Percentiles rank a stretch among this genome's conserved stretches.
These are phyloP conservation scores for Pythium folliculosum DNA, from an alignment of 352 stramenopile genomes.

Conservation along the genomic window DNA sequence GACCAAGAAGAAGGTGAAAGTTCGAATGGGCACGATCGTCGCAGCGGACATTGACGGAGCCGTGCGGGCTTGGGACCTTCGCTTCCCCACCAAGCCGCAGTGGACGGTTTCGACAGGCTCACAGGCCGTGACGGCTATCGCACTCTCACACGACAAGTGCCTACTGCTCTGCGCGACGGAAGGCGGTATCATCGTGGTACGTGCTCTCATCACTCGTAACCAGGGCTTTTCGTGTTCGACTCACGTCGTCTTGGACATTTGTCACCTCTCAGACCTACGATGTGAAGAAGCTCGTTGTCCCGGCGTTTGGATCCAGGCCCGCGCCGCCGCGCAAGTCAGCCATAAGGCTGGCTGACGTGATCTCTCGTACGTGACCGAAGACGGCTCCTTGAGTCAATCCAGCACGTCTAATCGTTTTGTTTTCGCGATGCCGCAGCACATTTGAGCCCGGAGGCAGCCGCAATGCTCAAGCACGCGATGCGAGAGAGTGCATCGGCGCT, in stretches of 20 bases:
- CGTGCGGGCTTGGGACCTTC: slow-evolving; percentile 68
- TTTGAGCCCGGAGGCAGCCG: slow-evolving; percentile 10
- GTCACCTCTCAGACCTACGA: slow-evolving; percentile 51
- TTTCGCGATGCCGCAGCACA: slow-evolving; percentile 14
- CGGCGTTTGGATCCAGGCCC: slow-evolving; percentile 64
- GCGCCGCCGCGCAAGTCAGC: slow-evolving; percentile 49
- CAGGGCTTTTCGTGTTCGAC: neutral
- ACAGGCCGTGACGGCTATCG: slow-evolving; percentile 49
- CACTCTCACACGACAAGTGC: slow-evolving; percentile 47
- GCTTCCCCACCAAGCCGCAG: slow-evolving; percentile 47
- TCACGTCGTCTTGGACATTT: too few relatives aligned
- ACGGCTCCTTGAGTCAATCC: neutral
- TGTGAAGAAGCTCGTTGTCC: slow-evolving; percentile 57
- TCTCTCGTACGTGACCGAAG: slow-evolving; percentile 45
- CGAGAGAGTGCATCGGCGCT: slow-evolving; percentile 37
- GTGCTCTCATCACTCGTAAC: neutral
- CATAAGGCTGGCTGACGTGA: slow-evolving; percentile 47
- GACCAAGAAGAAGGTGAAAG: slow-evolving; percentile 12
- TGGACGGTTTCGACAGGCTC: slow-evolving; percentile 60
- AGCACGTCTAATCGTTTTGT: neutral
- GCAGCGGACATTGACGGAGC: slow-evolving; percentile 64
- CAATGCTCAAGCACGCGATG: slow-evolving; percentile 14
- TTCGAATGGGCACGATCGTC: slow-evolving; percentile 36
- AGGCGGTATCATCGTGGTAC: slow-evolving; percentile 56
- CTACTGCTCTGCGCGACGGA: slow-evolving; percentile 66